Evolutionary conservation across 176 grass and related monocot genomes (phyloP), one percentile per base, ranked within the genome.

Genomic region (Zizania latifolia): DNA sequence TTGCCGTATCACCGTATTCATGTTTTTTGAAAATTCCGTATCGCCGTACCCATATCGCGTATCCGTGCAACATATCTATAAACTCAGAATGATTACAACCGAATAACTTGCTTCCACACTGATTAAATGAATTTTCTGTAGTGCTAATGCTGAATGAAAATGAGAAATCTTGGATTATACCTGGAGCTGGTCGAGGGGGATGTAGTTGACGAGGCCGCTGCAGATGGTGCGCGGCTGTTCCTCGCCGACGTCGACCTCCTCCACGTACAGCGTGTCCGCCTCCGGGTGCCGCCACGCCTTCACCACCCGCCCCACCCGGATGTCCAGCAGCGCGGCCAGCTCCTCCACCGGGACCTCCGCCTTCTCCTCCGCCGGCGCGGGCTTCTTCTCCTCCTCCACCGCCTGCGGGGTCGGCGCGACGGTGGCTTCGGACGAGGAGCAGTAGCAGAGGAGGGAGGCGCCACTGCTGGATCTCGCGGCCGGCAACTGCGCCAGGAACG

Each of bases 171-270:
- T 5, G 10, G 7, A 82, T 21, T 32, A 39, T 69, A 94, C 94
- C 91, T 94, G 94, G 21, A 98, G 78, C 5, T 87, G 68, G 19
- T 94, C 86, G n/a, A 94, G 30, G 37, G 94, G 79, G 16, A 98
- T 17, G 74, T 78, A 94, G 58, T 87, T 87, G 77, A 98, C 94
- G 36, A 94, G 94, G 6, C 94, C 94, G 33, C 94, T 98, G 62
- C 94, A 98, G 41, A 94, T 98, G 80, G 84, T 98, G 50, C 94
- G 87, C 6, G 88, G 90, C 63, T 98, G 71, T 56, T 66, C 74
- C 76, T 98, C 91, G 55, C 94, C 91, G 48, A 98, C 81, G 69
- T 98, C 86, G 1, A 98, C 86, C 83, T 93, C 94, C 75, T 98
- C 94, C 76, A 98, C 91, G 41, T 92, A 98, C 22, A 98, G 77